A percentile compares a stretch with the other conserved stretches of the same genome.
Conservation (phyloP, 2,329 filamentous ascomycete genomes). For the Pseudocercospora eumusae region DNA sequence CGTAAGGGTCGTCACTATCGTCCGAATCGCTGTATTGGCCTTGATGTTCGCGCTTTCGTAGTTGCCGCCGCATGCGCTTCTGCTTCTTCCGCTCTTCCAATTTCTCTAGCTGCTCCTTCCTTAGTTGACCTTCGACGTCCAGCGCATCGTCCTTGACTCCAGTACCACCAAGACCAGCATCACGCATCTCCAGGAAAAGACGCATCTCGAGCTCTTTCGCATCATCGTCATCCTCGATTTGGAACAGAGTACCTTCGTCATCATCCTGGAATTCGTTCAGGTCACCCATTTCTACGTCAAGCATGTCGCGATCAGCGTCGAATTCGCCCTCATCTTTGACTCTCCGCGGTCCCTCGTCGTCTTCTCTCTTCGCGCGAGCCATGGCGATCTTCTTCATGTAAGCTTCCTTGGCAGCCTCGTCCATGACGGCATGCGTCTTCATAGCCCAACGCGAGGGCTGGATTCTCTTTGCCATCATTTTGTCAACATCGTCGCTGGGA, state of each 20-base stretch:
- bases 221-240: constrained; percentile 76
- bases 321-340: constrained; percentile 44
- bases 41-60: constrained; percentile 83
- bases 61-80: constrained; percentile 75
- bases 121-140: constrained; percentile 57
- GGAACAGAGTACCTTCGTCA: constrained; percentile 75
- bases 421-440: constrained; percentile 56
- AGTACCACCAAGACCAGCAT: constrained; percentile 72
- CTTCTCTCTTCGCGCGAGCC: constrained; percentile 31
- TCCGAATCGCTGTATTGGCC: constrained; percentile 76
- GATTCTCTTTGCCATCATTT: constrained; percentile 75
- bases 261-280: constrained; percentile 75
- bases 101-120: constrained; percentile 68
- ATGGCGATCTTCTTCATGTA: constrained; percentile 55
- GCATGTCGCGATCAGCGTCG: constrained; percentile 62
- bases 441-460: constrained; percentile 80
- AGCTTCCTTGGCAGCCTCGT: constrained; percentile 29
- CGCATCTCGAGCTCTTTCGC: constrained; percentile 64
- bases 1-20: constrained; percentile 48
- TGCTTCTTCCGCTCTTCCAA: constrained; percentile 71
- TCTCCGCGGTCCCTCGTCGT: constrained; percentile 48
- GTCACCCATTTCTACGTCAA: constrained; percentile 67
- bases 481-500: constrained; percentile 82
- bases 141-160: constrained; percentile 54
- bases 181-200: constrained; percentile 77